phyloP scores from a whole-genome alignment of 192 early-diverging fungal species.

The Coemansia sp. region DNA sequence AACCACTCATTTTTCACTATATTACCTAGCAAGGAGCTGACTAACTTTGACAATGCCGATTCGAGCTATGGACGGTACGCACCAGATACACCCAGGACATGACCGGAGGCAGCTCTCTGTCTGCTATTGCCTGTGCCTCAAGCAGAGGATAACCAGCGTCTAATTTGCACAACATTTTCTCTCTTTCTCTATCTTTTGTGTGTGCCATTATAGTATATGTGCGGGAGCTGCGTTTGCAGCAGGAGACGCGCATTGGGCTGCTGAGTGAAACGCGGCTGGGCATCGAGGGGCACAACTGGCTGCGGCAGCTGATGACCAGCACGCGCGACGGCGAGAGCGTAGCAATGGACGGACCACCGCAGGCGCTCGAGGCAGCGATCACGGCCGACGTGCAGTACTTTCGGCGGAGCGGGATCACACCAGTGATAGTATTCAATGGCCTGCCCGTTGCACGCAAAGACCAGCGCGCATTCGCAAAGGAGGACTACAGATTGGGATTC shows the following conservation, averaged over 20 bases:
- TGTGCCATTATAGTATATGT: conserved; percentile 17
- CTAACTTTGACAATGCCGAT: no score
- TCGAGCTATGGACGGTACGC: conserved; percentile 43
- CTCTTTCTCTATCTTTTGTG: neutral
- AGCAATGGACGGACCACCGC: conserved; percentile 67
- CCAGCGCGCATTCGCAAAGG: conserved; percentile 57
- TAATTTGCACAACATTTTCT: neutral
- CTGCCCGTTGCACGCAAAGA: conserved; percentile 67
- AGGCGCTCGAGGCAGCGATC: conserved; percentile 55
- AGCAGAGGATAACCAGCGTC: no score
- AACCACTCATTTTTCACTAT: no score
- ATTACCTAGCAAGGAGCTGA: no score
- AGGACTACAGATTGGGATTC: conserved; percentile 59
- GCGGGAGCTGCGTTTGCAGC: conserved; percentile 57
- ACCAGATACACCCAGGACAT: no score
- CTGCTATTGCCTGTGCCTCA: neutral
- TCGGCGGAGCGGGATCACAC: conserved; percentile 58
- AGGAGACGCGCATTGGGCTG: conserved; percentile 54
- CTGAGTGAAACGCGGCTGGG: conserved; percentile 68
- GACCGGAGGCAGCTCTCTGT: no score
- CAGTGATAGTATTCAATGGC: conserved; percentile 76
- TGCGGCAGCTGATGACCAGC: conserved; percentile 58
- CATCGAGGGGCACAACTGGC: conserved; percentile 78
- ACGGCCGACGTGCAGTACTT: conserved; percentile 63
- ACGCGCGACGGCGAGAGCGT: conserved; percentile 57